Base-by-base conservation (phyloP, 768 basidiomycete genomes). In the Holtermannia corniformis region DNA sequence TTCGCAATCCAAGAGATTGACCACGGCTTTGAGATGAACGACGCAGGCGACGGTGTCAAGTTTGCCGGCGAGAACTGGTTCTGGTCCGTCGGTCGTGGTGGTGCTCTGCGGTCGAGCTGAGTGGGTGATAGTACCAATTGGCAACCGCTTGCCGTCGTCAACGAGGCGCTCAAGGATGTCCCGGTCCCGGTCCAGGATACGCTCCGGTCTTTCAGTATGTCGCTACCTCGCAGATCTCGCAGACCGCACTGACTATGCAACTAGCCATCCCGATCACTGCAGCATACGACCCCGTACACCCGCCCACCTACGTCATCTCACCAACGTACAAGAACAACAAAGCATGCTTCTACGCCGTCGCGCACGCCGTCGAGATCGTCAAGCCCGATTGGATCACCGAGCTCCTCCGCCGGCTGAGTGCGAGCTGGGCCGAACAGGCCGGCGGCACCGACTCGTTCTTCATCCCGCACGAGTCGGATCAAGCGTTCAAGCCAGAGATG, bases 281-380 rank as follows among this genome's bases (percentile, higher is more conserved):
- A 24, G 24, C 53, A 3, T 68, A 62, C 50, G 60, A 65, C 23
- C 19, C 37, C 16, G 25, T 24, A 20, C 28, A 59, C 20, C 52
- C 28, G 23, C 67, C 67, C 10, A 51, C 42, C 2, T 47, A 52
- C n/a, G 64, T 65, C 22, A 46, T 68, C 37, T 62, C 64, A 3
- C 26, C 44, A 16, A 43, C 54, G 1, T 58, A 47, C 27, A 51
- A 50, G 41, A 21, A 48, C n/a, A 60, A 46, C 16, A 45, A 42
- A 5, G 56, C 63, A 3, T 62, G 60, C 52, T 63, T 60, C 46
- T 61, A 58, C 41, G 67, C 67, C 11, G 64, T 68, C 4, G 58
- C 57, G 51, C 60, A 55, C 28, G 67, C 52, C 16, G 47, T 68
- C 25, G 60, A 58, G 0, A 68, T 68, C 23, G 27, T 68, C 7